Base-by-base conservation (phyloP, 805 yeast species). In the Jamesozyma rosinii region DNA sequence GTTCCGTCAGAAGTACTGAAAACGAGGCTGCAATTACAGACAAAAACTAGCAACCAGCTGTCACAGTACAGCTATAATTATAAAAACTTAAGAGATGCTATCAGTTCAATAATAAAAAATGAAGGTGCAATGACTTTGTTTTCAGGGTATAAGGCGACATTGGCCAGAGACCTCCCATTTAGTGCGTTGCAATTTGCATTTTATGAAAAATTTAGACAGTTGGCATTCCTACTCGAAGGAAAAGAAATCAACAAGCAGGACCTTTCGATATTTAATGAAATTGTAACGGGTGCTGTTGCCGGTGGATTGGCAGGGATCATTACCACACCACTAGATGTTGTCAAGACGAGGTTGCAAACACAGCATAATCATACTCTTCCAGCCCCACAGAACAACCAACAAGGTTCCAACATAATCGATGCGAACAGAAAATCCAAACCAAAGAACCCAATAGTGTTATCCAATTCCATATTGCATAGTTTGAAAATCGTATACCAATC, bases 1-100 rank as follows among this genome's bases (percentile, higher is more conserved):
- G 99, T 92, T 9, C 99, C 99, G 5, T 79, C 89, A 24, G 99
- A 92, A 59, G 97, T 92, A 6, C 65, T 92, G 43, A 92, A 92
- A 61, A 88, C 98, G 6, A 72, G 99, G 54, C 64, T 92, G 36
- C 99, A 92, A 66, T 69, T 92, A 40, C 98, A 92, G 65, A 97
- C 97, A 0, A 73, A 81, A 29, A 74, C 76, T 63, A 87, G 89
- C 63, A 90, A 89, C 59, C 82, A 82, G 1, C 69, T 71, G 61
- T 88, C 87, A 49, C 68, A 73, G 20, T 78, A 89, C 33, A 96
- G 96, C 0, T 92, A 92, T 64, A 89, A 89, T 60, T 90, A 90
- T 62, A 70, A 69, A 38, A 83, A 85, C n/a, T 68, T 87, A 35
- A 54, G 70, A 10, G 77, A 86, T 64, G 96, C 97, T 1, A 67